Evolutionary conservation across 441 rosid species (phyloP).

Genomic region (Eutrema salsugineum): DNA sequence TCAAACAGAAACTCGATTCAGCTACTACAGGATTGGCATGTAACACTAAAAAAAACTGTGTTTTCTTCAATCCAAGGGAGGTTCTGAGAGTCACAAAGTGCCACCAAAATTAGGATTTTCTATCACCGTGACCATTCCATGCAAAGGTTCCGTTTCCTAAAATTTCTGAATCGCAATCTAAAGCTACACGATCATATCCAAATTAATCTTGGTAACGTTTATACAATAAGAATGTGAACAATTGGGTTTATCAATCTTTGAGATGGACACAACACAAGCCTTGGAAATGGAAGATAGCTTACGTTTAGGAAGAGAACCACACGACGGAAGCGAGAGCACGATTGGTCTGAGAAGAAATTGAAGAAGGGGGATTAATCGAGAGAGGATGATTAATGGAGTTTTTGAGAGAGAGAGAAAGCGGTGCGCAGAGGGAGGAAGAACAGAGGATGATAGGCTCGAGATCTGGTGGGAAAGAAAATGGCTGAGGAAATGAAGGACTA

Average conservation of each 20-base stretch:
- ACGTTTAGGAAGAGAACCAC: neutral
- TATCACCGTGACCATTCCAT: neutral
- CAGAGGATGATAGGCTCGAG: slow-evolving; percentile 23
- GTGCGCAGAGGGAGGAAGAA: slow-evolving; percentile 13
- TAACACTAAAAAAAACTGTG: neutral
- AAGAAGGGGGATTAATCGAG: neutral
- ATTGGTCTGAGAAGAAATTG: neutral
- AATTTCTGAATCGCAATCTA: neutral
- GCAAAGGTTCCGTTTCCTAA: slow-evolving; percentile 10
- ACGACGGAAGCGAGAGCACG: neutral
- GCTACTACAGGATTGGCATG: neutral
- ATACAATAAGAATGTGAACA: neutral
- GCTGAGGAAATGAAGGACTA: slow-evolving; percentile 7
- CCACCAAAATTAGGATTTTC: neutral
- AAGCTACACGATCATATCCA: neutral
- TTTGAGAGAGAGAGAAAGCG: neutral
- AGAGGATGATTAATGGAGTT: neutral
- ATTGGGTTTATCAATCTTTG: neutral
- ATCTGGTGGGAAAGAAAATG: slow-evolving; percentile 4
- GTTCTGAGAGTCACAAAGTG: neutral
- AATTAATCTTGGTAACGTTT: neutral
- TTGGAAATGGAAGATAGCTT: neutral
- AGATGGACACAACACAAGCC: neutral
- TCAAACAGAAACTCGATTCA: slow-evolving; percentile 7
- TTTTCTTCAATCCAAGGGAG: neutral